phyloP scores from a whole-genome alignment of 768 basidiomycete species.

The Pleurotus citrinopileatus region DNA sequence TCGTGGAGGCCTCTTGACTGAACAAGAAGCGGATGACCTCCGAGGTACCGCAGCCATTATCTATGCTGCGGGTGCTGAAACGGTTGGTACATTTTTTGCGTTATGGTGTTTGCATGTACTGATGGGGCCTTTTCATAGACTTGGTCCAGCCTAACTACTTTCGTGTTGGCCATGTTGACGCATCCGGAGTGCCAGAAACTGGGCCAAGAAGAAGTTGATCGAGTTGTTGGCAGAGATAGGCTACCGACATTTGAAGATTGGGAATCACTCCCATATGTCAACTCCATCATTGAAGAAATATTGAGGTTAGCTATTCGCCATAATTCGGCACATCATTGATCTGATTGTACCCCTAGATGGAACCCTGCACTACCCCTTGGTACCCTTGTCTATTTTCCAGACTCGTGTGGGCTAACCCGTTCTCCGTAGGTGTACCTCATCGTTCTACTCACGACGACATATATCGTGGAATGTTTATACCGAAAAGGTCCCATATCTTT shows the following conservation, averaged over 20 bases:
- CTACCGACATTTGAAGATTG: conserved; percentile 25
- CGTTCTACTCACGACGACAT: conserved; percentile 11
- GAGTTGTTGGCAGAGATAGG: conserved; percentile 18
- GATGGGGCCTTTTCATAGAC: conserved; percentile 11
- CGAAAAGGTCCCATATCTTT: conserved; percentile 12
- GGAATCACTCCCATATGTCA: conserved; percentile 22
- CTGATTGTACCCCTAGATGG: conserved; percentile 15
- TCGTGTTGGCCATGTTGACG: conserved; percentile 27
- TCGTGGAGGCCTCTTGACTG: conserved; percentile 6
- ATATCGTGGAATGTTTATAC: conserved; percentile 16
- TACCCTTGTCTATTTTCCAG: conserved; percentile 21
- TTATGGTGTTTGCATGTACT: neutral
- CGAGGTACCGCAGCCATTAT: conserved; percentile 25
- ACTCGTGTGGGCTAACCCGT: conserved; percentile 22
- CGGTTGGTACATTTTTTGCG: conserved; percentile 16
- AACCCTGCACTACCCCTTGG: conserved; percentile 16
- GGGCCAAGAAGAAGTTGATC: conserved; percentile 29
- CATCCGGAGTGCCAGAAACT: conserved; percentile 22
- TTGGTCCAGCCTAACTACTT: conserved; percentile 12
- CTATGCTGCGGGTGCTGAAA: conserved; percentile 36
- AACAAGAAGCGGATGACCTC: conserved; percentile 15
- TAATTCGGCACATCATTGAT: too few relatives aligned
- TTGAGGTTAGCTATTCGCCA: neutral
- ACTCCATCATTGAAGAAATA: conserved; percentile 23
- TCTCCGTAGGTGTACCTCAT: conserved; percentile 21